Conservation (phyloP, 225 moss, liverwort and hornwort species). For the Neckera pumila region DNA sequence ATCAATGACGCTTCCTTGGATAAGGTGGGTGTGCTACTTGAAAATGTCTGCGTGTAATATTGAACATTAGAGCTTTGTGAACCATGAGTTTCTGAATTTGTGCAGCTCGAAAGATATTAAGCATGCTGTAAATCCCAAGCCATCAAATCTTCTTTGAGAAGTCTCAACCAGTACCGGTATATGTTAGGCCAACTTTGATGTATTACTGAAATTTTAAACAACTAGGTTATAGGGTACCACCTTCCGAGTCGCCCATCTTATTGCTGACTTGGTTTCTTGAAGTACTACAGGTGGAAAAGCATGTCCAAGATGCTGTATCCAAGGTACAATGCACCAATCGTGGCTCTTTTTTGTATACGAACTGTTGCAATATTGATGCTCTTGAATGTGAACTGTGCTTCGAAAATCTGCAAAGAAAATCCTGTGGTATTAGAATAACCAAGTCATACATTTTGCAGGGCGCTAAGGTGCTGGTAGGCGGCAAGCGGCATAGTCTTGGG, state of each 20-base stretch:
- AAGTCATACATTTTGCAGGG: constrained; percentile 39
- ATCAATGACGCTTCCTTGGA: constrained; percentile 67
- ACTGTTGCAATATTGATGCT: background rate
- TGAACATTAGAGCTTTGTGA: background rate
- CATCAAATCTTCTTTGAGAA: background rate
- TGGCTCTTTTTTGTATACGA: background rate
- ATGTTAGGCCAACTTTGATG: background rate
- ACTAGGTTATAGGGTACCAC: background rate
- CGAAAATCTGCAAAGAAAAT: background rate
- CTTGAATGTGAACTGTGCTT: background rate
- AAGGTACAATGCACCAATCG: constrained; percentile 42
- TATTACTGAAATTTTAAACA: background rate
- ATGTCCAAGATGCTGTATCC: constrained; percentile 82
- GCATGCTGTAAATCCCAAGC: background rate
- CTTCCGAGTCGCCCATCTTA: background rate
- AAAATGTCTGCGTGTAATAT: background rate
- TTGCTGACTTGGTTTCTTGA: constrained; percentile 11
- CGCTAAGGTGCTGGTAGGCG: constrained; percentile 76
- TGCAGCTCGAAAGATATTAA: background rate
- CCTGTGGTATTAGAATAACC: background rate
- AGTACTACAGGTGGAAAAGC: constrained; percentile 55
- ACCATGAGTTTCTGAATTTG: background rate
- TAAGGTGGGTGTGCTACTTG: constrained; percentile 43
- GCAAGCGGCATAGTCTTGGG: constrained; percentile 78
- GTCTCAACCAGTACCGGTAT: background rate